These are phyloP conservation scores for Blastosporella zonata DNA, from an alignment of 1,284 basidiomycete species.

Conservation along the genomic window DNA sequence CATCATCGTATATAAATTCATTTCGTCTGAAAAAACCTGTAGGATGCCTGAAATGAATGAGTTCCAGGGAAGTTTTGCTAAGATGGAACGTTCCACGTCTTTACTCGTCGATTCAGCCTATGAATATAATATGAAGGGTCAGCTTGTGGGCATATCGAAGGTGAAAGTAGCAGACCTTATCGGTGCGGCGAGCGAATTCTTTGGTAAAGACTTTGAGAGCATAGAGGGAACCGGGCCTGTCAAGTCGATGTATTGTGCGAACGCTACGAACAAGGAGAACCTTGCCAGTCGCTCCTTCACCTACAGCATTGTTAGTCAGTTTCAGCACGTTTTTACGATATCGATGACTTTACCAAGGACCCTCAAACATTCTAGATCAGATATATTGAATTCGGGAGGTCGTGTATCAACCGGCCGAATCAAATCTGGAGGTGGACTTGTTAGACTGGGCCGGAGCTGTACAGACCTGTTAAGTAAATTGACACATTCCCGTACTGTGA, in stretches of 20 bases:
- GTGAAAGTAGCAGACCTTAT: constrained; percentile 4
- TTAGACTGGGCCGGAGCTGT: neutral
- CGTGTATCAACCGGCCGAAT: constrained; percentile 27
- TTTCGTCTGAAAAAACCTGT: constrained; percentile 40
- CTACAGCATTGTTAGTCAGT: constrained; percentile 21
- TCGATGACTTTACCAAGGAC: constrained; percentile 31
- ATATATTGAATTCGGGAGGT: constrained; percentile 30
- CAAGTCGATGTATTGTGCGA: constrained; percentile 25
- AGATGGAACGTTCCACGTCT: constrained; percentile 38
- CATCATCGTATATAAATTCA: constrained; percentile 46
- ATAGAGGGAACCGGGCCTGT: constrained; percentile 30
- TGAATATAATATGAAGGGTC: neutral
- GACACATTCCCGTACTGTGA: neutral
- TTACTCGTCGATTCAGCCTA: constrained; percentile 19
- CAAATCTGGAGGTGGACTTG: constrained; percentile 8
- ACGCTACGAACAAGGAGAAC: constrained; percentile 40
- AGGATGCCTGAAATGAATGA: constrained; percentile 47
- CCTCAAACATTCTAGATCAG: constrained; percentile 39
- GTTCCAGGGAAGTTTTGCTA: constrained; percentile 46
- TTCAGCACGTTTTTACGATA: neutral
- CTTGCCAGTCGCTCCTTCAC: constrained; percentile 36
- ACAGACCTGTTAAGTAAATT: neutral
- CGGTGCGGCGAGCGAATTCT: constrained; percentile 24
- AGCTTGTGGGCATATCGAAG: neutral
- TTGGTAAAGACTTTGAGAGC: constrained; percentile 44